Conservation (phyloP, 2,329 filamentous ascomycete species). For the Sporothrix pallida region DNA sequence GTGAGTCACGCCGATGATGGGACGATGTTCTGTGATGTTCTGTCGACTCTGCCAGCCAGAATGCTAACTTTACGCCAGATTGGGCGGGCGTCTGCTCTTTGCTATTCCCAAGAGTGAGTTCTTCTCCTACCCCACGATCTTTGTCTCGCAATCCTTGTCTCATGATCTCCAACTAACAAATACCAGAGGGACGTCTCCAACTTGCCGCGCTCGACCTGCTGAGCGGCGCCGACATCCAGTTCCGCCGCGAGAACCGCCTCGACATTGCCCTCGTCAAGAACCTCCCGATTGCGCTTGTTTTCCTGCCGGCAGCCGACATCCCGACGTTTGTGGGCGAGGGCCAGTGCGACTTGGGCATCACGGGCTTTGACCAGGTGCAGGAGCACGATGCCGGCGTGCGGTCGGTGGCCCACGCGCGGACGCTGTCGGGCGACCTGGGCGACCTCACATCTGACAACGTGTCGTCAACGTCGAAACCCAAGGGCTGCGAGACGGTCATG, state of each 20-base stretch:
- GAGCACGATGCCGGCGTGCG: constrained; percentile 78
- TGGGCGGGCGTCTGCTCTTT: constrained; percentile 92
- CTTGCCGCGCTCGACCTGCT: constrained; percentile 88
- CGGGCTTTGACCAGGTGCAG: constrained; percentile 87
- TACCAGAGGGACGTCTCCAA: constrained; percentile 86
- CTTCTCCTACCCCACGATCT: constrained; percentile 39
- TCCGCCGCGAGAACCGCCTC: constrained; percentile 90
- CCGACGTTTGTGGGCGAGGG: constrained; percentile 97
- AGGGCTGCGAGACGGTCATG: constrained; percentile 81
- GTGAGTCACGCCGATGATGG: constrained; percentile 46
- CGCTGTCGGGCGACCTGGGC: constrained; percentile 45
- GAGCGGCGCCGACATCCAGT: constrained; percentile 93
- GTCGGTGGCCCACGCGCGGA: constrained; percentile 53
- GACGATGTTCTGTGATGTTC: not conserved
- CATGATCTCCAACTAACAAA: not conserved
- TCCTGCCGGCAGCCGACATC: constrained; percentile 96
- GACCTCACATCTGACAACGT: constrained; percentile 46
- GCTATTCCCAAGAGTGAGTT: constrained; percentile 96
- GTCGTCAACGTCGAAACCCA: constrained; percentile 45
- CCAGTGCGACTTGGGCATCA: constrained; percentile 88
- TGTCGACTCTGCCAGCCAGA: constrained; percentile 8
- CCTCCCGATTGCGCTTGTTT: constrained; percentile 90
- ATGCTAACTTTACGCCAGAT: constrained; percentile 59
- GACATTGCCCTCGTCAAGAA: constrained; percentile 99
- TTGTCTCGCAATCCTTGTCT: too few relatives aligned